Evolutionary conservation across 805 yeast genomes (phyloP).

Genomic region (Millerozyma acaciae): DNA sequence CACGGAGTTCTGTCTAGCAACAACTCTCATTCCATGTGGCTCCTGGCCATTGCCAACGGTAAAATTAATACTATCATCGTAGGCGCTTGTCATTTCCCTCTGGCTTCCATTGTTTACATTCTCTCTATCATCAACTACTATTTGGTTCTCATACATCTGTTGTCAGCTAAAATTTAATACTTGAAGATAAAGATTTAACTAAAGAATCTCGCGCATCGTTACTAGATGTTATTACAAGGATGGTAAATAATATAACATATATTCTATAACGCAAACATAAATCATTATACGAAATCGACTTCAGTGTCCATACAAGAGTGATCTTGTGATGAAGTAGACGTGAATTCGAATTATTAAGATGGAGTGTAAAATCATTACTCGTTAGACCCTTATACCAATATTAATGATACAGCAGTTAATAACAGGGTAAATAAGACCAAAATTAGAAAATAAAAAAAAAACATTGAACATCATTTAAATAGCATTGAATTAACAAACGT

Average conservation of each 20-base stretch:
- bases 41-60: too few species aligned
- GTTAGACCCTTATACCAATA: too few species aligned
- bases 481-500: constrained; percentile 1
- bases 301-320: too few species aligned
- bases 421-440: too few species aligned
- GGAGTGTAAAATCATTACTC: constrained; percentile 6
- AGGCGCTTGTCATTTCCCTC: constrained; percentile 2
- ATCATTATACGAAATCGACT: constrained; percentile 2
- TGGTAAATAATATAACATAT: constrained; percentile 1
- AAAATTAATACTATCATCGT: constrained; percentile 1
- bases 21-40: constrained; percentile 1
- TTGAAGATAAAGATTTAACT: background rate
- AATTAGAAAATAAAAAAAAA: too few species aligned
- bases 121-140: background rate
- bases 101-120: background rate
- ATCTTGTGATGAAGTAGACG: too few species aligned
- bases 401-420: too few species aligned
- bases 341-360: constrained; percentile 2
- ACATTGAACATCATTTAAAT: too few species aligned
- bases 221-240: background rate
- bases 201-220: background rate
- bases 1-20: constrained; percentile 28
- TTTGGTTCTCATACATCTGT: too few species aligned
- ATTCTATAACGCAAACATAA: constrained; percentile 2
- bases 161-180: too few species aligned